A percentile compares a stretch with the other conserved stretches of the same genome.
Evolutionary conservation across 208 protist genomes (phyloP).

Genomic region (Dictyostelium gargantuum): DNA sequence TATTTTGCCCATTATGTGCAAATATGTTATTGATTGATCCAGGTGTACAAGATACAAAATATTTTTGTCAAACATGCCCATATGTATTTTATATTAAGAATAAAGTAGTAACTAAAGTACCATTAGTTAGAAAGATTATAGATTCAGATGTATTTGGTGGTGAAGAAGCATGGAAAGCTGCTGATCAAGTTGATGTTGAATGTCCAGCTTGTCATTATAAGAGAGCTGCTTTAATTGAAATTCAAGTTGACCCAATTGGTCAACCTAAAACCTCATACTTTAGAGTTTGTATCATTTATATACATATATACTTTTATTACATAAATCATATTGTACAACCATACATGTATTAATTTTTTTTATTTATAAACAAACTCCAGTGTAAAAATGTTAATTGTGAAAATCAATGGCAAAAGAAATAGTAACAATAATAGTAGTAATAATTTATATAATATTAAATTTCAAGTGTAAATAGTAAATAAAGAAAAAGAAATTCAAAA

Average conservation of each 20-base stretch:
- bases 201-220: slow-evolving; percentile 25
- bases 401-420: not conserved
- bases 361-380: not conserved
- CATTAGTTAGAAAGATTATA: not conserved
- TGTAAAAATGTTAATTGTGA: not conserved
- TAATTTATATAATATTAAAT: too few relatives aligned
- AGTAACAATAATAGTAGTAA: too few relatives aligned
- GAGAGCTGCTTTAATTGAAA: slow-evolving; percentile 33
- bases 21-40: slow-evolving; percentile 46
- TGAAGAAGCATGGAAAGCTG: slow-evolving; percentile 38
- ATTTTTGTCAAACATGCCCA: slow-evolving; percentile 44
- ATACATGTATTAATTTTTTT: not conserved
- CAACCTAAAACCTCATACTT: slow-evolving; percentile 47
- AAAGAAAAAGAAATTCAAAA: not conserved
- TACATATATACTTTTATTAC: not conserved
- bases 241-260: slow-evolving; percentile 17
- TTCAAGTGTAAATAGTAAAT: not conserved
- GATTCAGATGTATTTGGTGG: slow-evolving; percentile 63
- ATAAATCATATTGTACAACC: too few relatives aligned
- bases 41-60: not conserved
- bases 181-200: slow-evolving; percentile 18
- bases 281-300: not conserved
- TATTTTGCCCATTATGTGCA: slow-evolving; percentile 57
- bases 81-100: slow-evolving; percentile 44
- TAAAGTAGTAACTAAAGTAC: slow-evolving; percentile 36